A percentile compares a stretch with the other conserved stretches of the same genome.
Conservation (phyloP, 495 filamentous ascomycete genomes). For the Podospora pseudoanserina region DNA sequence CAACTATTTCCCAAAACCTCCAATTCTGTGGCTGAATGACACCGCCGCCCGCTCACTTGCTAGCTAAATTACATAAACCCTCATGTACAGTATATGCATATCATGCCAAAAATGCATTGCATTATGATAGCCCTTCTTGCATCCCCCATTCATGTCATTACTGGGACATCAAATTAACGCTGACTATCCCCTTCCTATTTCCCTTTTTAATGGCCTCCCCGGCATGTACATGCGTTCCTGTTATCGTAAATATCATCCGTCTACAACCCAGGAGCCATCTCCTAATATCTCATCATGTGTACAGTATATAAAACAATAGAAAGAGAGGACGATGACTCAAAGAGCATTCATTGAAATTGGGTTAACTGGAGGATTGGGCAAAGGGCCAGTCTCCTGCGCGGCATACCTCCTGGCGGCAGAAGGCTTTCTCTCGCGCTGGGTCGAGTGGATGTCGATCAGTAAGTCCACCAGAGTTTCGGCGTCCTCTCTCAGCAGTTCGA, state of each 20-base stretch:
- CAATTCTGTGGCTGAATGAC: not conserved
- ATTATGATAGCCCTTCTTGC: not conserved
- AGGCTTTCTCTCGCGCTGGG: constrained; percentile 13
- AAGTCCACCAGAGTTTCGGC: constrained; percentile 37
- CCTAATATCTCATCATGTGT: not conserved
- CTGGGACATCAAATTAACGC: no score
- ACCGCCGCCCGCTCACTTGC: not conserved
- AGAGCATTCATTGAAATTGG: not conserved
- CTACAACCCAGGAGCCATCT: not conserved
- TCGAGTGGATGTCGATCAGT: constrained; percentile 31
- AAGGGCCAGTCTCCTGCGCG: not conserved
- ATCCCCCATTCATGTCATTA: not conserved
- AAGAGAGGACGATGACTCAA: not conserved
- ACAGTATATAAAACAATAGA: not conserved
- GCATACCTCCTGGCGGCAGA: not conserved
- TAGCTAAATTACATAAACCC: not conserved
- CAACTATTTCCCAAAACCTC: no score
- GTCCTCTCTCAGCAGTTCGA: constrained; percentile 29
- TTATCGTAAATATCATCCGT: not conserved
- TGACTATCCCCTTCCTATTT: no score
- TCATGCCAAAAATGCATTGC: not conserved
- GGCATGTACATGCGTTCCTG: not conserved
- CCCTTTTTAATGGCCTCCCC: not conserved
- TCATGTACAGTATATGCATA: not conserved
- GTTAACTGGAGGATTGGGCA: not conserved